Evolutionary conservation across 78 protist genomes (phyloP), one percentile per base, ranked within the genome.

Genomic region (Dictyostelium intermedium): DNA sequence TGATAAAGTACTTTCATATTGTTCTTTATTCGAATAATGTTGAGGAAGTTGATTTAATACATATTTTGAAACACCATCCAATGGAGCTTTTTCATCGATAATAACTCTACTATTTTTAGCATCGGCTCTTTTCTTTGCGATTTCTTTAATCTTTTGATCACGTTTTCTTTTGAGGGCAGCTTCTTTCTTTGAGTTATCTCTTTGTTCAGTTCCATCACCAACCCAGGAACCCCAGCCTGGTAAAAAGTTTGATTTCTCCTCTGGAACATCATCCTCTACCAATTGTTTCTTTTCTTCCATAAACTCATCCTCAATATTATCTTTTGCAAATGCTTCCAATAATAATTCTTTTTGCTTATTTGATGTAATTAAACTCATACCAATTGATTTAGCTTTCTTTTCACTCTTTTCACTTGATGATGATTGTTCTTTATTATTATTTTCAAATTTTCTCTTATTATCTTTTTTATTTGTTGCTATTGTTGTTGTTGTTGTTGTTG

Each of bases 151-250:
- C 35, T 89, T 78, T 16, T 50, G 72, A 13, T 89, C 77, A 45
- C 82, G 85, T 35, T 80, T 53, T 80, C 74, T 69, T 14, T 78
- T 63, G 23, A 78, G 1, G 5, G 14, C 16, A 5, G 50, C 79
- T 18, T 43, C 43, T 72, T 35, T 72, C 79, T 72, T 72, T 16
- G 82, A 45, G 4, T 60, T 60, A 43, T 78, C 43, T 16, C 69
- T 60, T 35, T 60, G 43, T 39, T 63, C 45, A n/a, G 47, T 25
- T 32, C 94, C 94, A 41, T 89, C 94, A 47, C 94, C 94, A 47
- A 84, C 74, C 94, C 94, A 89, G 2, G 82, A 43, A 41, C 94
- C 94, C 94, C 94, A 89, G 35, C 94, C 94, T 47, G 94, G 94
- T 20, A 83, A 11, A 8, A 80, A 47, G 69, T 39, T 89, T 20